Conservation (phyloP, 2,329 filamentous ascomycete species). For the Thielaviopsis musarum region DNA sequence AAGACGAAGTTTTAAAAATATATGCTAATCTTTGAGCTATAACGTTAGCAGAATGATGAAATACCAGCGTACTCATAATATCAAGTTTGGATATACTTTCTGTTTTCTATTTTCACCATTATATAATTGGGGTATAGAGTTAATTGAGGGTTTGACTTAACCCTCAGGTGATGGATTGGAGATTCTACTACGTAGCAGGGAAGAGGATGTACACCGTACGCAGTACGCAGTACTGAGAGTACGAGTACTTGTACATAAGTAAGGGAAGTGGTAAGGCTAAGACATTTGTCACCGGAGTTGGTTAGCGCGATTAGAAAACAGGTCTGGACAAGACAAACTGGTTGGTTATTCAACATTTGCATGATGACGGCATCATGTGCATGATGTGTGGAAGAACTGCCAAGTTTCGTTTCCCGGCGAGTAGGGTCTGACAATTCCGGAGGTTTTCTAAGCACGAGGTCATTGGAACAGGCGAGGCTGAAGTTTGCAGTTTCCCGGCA, state of each 20-base stretch:
- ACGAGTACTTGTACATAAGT: not conserved
- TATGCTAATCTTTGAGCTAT: too few species aligned
- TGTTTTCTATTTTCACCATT: too few species aligned
- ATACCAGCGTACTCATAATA: too few species aligned
- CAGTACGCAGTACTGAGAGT: too few species aligned
- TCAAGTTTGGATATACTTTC: too few species aligned
- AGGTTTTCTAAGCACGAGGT: not conserved
- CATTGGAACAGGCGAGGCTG: not conserved
- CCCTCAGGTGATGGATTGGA: too few species aligned
- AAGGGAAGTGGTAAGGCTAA: not conserved
- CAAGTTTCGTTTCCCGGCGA: not conserved
- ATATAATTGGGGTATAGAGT: too few species aligned
- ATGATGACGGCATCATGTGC: not conserved
- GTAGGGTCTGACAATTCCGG: not conserved
- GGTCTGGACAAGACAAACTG: not conserved
- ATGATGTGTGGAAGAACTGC: not conserved
- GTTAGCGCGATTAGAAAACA: not conserved
- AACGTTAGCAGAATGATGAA: too few species aligned
- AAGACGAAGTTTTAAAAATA: too few species aligned
- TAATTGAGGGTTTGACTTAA: too few species aligned
- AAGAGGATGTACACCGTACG: too few species aligned
- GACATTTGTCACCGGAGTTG: not conserved
- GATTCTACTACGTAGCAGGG: too few species aligned
- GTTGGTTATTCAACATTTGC: not conserved
- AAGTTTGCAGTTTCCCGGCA: not conserved